These are phyloP conservation scores for Pulveroboletus frians DNA, from an alignment of 768 basidiomycete species.

Conservation along the genomic window DNA sequence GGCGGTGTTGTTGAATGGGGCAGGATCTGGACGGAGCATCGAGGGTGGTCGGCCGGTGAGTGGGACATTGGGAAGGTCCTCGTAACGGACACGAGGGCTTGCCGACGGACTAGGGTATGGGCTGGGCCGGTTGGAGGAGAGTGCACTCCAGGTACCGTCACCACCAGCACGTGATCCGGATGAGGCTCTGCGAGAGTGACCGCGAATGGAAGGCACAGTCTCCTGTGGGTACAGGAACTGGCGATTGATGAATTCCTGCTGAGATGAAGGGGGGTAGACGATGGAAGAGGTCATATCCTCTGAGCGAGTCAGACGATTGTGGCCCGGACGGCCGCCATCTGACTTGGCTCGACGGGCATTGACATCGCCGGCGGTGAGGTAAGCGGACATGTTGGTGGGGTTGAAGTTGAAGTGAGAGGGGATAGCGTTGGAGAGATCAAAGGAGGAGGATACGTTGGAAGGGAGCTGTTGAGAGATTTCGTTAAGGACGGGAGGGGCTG, in stretches of 20 bases:
- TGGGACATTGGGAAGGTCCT: slow-evolving; percentile 40
- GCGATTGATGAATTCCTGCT: slow-evolving; percentile 40
- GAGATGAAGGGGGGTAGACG: slow-evolving; percentile 32
- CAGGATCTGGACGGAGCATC: slow-evolving; percentile 21
- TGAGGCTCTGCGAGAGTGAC: slow-evolving; percentile 40
- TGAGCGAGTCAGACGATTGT: slow-evolving; percentile 51
- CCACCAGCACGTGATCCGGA: slow-evolving; percentile 35
- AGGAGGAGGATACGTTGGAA: slow-evolving; percentile 23
- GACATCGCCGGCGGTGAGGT: slow-evolving; percentile 31
- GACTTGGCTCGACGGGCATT: slow-evolving; percentile 47
- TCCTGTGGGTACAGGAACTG: slow-evolving; percentile 43
- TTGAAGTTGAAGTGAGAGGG: slow-evolving; percentile 35
- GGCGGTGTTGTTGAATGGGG: slow-evolving; percentile 5
- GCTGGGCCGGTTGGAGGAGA: slow-evolving; percentile 40
- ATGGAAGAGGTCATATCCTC: slow-evolving; percentile 49
- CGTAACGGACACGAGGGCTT: slow-evolving; percentile 50
- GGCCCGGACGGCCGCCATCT: slow-evolving; percentile 39
- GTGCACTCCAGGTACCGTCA: slow-evolving; percentile 30
- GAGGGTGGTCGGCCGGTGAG: slow-evolving; percentile 20
- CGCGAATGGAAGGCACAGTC: slow-evolving; percentile 33
- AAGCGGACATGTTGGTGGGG: slow-evolving; percentile 34
- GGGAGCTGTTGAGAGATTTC: slow-evolving; percentile 24
- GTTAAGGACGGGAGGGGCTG: slow-evolving; percentile 25
- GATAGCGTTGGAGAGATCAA: slow-evolving; percentile 23
- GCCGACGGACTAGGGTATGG: slow-evolving; percentile 70